Conservation (phyloP, 1,284 basidiomycete species). For the Ustilago shanxiensis region DNA sequence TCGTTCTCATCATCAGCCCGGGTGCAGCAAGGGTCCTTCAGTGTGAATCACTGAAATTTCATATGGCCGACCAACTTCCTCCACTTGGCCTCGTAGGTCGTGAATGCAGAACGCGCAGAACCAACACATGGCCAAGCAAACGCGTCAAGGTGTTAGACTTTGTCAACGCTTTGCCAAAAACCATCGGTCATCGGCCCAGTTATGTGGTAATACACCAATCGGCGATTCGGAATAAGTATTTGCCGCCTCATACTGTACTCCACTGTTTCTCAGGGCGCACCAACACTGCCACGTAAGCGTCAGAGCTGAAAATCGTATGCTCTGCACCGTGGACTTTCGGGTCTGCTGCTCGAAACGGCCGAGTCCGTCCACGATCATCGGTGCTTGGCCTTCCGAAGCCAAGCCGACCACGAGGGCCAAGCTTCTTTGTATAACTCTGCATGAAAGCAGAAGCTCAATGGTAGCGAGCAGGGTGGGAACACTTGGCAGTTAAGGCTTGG, state of each 20-base stretch:
- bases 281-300: slow-evolving; percentile 26
- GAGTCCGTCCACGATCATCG: background rate
- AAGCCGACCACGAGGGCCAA: slow-evolving; percentile 20
- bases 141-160: background rate
- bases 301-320: too few relatives aligned
- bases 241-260: slow-evolving; percentile 2
- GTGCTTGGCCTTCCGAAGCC: slow-evolving; percentile 14
- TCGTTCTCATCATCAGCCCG: slow-evolving; percentile 1
- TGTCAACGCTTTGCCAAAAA: background rate
- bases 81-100: slow-evolving; percentile 4
- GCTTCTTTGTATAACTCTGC: background rate
- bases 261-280: background rate
- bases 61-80: background rate
- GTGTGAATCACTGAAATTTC: background rate
- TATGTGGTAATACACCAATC: background rate
- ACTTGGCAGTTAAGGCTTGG: slow-evolving; percentile 15
- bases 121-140: too few relatives aligned
- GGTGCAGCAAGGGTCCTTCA: background rate
- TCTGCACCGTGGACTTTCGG: too few relatives aligned
- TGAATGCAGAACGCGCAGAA: slow-evolving; percentile 20
- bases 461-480: slow-evolving; percentile 1
- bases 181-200: too few relatives aligned
- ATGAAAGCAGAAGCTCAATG: background rate
- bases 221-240: slow-evolving; percentile 12
- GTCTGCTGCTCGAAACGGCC: background rate